Conservation (phyloP, 305 asterid species). For the Ilex paraguariensis region DNA sequence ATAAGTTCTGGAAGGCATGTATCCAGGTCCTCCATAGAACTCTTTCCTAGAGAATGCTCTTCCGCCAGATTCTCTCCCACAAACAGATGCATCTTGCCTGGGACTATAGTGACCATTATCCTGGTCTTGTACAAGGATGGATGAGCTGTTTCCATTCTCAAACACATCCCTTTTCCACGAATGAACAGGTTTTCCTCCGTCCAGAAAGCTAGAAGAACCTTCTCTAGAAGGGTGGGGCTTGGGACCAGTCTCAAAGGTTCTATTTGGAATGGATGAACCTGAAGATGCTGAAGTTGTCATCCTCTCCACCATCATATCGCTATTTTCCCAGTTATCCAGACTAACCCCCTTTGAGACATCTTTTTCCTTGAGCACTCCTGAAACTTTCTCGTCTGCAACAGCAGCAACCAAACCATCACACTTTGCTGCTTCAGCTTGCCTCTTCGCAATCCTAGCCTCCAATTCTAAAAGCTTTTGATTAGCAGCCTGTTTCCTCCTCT, state of each 20-base stretch:
- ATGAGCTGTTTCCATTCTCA: slow-evolving; percentile 47
- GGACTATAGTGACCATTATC: slow-evolving; percentile 55
- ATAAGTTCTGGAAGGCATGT: slow-evolving; percentile 47
- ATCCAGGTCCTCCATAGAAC: slow-evolving; percentile 57
- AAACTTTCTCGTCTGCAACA: slow-evolving; percentile 43
- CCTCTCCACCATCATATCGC: slow-evolving; percentile 78
- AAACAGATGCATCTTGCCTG: slow-evolving; percentile 50
- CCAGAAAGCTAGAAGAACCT: slow-evolving; percentile 44
- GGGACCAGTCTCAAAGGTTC: slow-evolving; percentile 52
- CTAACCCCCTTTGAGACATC: slow-evolving; percentile 36
- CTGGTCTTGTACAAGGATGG: slow-evolving; percentile 42
- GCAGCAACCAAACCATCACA: slow-evolving; percentile 29
- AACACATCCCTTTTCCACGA: slow-evolving; percentile 70
- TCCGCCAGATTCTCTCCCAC: slow-evolving; percentile 49
- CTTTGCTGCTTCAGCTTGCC: slow-evolving; percentile 48
- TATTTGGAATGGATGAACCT: slow-evolving; percentile 43
- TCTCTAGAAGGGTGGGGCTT: slow-evolving; percentile 58
- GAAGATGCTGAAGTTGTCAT: slow-evolving; percentile 46
- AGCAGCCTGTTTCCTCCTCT: slow-evolving; percentile 95
- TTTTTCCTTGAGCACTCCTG: slow-evolving; percentile 40
- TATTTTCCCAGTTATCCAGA: slow-evolving; percentile 82
- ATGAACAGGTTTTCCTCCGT: slow-evolving; percentile 52
- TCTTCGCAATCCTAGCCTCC: slow-evolving; percentile 90
- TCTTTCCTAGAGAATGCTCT: slow-evolving; percentile 57
- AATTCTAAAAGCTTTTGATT: slow-evolving; percentile 80